A percentile compares a stretch with the other conserved stretches of the same genome.
phyloP scores from a whole-genome alignment of 495 filamentous ascomycete species.

The Lineolata rhizophorae region DNA sequence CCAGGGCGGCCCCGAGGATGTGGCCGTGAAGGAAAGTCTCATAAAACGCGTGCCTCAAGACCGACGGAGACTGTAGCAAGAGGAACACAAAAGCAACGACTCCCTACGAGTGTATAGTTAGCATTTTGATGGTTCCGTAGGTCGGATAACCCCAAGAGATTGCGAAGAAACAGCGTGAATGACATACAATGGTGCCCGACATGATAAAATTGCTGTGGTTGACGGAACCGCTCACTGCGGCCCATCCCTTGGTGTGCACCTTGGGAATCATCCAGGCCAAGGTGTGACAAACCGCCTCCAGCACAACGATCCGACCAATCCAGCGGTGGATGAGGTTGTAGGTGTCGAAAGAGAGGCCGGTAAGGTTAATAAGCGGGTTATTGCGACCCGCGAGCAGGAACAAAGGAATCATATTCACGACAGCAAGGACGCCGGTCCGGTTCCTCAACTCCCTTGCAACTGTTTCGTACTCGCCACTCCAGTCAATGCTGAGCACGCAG shows the following conservation, averaged over 20 bases:
- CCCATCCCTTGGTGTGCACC: slow-evolving; percentile 41
- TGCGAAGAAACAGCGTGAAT: no score
- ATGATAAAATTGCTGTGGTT: slow-evolving; percentile 10
- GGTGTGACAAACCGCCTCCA: slow-evolving; percentile 59
- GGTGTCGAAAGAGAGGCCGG: slow-evolving; percentile 85
- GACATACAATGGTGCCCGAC: slow-evolving; percentile 14
- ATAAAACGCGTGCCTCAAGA: slow-evolving; percentile 83
- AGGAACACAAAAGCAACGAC: slow-evolving; percentile 35
- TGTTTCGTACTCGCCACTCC: slow-evolving; percentile 19
- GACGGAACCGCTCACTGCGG: slow-evolving; percentile 17
- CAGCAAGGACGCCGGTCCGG: slow-evolving; percentile 51
- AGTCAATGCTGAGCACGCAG: slow-evolving; percentile 37
- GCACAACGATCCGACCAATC: slow-evolving; percentile 69
- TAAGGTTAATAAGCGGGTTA: slow-evolving; percentile 44
- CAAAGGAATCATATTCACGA: slow-evolving; percentile 61
- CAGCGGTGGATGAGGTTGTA: slow-evolving; percentile 91
- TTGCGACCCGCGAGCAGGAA: slow-evolving; percentile 45
- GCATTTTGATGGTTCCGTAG: neutral
- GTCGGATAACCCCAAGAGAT: no score
- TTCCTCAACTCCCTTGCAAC: slow-evolving; percentile 45
- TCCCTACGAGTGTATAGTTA: slow-evolving; percentile 3
- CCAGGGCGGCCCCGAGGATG: slow-evolving; percentile 40
- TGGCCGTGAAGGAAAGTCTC: slow-evolving; percentile 80
- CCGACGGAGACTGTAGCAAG: slow-evolving; percentile 38
- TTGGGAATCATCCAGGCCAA: slow-evolving; percentile 46